Conservation (phyloP, 371 early-diverging fungal genomes). For the Parasitella parasitica region DNA sequence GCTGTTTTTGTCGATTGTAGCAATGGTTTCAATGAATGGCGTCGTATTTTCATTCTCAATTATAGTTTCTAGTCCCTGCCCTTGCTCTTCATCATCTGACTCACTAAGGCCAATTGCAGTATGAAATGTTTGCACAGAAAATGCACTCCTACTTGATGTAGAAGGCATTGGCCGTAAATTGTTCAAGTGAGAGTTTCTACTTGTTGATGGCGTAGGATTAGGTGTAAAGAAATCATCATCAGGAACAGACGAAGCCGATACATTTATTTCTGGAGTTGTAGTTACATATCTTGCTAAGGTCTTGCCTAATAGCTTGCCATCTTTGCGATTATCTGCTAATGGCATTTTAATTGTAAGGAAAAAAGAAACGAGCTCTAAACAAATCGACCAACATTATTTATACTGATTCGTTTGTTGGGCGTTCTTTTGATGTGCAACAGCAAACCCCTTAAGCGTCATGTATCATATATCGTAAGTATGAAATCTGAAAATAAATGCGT, state of each 20-base stretch:
- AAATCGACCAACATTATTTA: not conserved
- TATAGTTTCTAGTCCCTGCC: not conserved
- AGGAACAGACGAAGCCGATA: not conserved
- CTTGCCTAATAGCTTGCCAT: not conserved
- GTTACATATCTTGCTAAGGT: not conserved
- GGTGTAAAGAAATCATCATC: not conserved
- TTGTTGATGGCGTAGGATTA: conserved; percentile 8
- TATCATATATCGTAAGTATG: not conserved
- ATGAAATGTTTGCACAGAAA: conserved; percentile 25
- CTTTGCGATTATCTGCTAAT: not conserved
- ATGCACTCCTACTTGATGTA: conserved; percentile 14
- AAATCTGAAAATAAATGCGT: not conserved
- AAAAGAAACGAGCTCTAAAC: not conserved
- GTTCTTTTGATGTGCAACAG: not conserved
- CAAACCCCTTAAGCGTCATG: not conserved
- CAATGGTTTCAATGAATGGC: not conserved
- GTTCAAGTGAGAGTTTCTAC: not conserved
- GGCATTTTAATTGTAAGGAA: not conserved
- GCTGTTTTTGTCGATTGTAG: not conserved
- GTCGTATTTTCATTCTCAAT: not conserved
- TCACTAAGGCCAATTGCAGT: conserved; percentile 12
- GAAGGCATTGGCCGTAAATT: conserved; percentile 15
- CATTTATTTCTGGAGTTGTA: not conserved
- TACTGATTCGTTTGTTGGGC: not conserved
- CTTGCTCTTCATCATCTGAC: conserved; percentile 1